These are phyloP conservation scores for Eucalyptus grandis DNA, from an alignment of 345 rosid genomes.

Conservation along the genomic window DNA sequence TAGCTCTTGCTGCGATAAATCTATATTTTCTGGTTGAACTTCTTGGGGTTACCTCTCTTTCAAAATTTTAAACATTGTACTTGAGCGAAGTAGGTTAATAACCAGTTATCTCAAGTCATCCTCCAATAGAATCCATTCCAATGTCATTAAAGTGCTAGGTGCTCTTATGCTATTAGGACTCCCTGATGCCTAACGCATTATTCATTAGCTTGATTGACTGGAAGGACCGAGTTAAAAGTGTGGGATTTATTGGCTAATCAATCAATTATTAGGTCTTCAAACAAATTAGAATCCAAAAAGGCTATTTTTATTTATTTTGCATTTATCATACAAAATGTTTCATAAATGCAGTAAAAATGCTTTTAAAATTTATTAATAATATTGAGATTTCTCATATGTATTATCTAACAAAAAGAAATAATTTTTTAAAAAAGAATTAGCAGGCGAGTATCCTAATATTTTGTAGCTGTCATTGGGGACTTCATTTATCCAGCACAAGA, in stretches of 20 bases:
- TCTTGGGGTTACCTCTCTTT: neutral
- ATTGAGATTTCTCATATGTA: neutral
- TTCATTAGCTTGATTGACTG: neutral
- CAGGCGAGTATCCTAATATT: neutral
- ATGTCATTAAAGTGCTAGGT: neutral
- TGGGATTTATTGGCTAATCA: neutral
- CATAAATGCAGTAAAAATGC: neutral
- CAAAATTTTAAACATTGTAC: neutral
- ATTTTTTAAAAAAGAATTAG: neutral
- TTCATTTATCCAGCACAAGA: neutral
- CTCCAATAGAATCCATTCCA: neutral
- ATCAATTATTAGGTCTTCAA: neutral
- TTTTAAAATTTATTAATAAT: neutral
- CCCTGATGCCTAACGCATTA: neutral
- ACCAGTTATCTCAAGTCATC: neutral
- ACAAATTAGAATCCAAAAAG: neutral
- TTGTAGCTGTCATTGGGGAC: neutral
- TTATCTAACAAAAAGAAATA: neutral
- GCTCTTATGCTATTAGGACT: neutral
- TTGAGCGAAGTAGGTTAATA: neutral
- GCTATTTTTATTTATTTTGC: neutral
- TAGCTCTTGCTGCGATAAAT: neutral
- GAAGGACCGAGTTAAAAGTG: neutral
- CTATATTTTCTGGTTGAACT: neutral
- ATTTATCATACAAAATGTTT: neutral